Evolutionary conservation across 495 filamentous ascomycete genomes (phyloP), one percentile per base, ranked within the genome.

Genomic region (Xylaria castorea): DNA sequence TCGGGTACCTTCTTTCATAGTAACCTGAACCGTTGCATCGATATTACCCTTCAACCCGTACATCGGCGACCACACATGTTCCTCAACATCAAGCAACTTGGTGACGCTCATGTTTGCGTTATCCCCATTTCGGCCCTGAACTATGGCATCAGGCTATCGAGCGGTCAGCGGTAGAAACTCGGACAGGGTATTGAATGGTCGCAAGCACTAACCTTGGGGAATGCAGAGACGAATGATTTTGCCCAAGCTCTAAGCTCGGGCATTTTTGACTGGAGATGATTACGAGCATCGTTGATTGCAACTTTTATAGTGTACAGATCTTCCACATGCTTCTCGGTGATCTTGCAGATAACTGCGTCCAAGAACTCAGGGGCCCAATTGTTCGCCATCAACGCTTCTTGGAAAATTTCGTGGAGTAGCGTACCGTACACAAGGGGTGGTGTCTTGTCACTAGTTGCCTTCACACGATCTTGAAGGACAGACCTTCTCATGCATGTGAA

Each of bases 21-120:
- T 88, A n/a, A 95, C 90, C 82, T 98, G 93, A 16, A 99, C 92
- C 5, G 96, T 98, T n/a, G 96, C 96, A 83, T 99, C 96, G 69
- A 99, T 94, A 79, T 97, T 98, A 40, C 96, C 96, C 82, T 99
- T 98, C 8, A 99, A 86, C 0, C 96, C 96, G 78, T 95, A 98
- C 90, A 93, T 94, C 8, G 96, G 96, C 20, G 96, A 98, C 96
- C 95, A 98, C 48, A 98, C 88, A 76, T 98, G 95, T 80, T 99
- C 96, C 80, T 99, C 96, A 27, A 98, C 93, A 77, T 97, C 96
- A 53, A 99, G 90, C 44, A 99, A 84, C 78, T 97, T 98, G 80
- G 89, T 97, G 74, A 99, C 90, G 76, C 91, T 94, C 86, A 98
- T 90, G 55, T 88, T 90, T 16, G 92, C 88, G 63, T 80, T 84